Conservation (phyloP, 108 stramenopile genomes). For the Nannochloropsis oceanica region DNA sequence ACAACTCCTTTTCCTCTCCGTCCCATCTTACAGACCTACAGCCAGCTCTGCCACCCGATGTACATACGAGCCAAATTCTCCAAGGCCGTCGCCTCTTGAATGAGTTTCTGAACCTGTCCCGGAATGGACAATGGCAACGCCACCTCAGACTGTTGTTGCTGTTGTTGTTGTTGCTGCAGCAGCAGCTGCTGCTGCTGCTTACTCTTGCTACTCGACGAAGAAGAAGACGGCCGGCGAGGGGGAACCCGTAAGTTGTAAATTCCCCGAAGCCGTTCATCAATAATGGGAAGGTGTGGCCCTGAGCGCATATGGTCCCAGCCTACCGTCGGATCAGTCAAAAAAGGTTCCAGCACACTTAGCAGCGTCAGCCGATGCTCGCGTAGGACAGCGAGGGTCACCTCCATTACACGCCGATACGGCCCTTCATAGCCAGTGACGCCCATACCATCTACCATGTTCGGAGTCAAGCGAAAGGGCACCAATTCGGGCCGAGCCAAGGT, state of each 20-base stretch:
- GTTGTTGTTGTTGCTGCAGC: constrained; percentile 11
- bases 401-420: constrained; percentile 55
- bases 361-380: constrained; percentile 80
- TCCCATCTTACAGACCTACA: background rate
- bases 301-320: constrained; percentile 30
- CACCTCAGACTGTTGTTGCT: background rate
- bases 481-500: constrained; percentile 74
- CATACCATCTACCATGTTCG: constrained; percentile 94
- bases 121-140: constrained; percentile 43
- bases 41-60: constrained; percentile 43
- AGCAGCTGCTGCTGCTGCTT: background rate
- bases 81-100: constrained; percentile 42
- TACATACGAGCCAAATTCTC: constrained; percentile 44
- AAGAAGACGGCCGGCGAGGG: background rate
- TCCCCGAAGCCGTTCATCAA: constrained; percentile 37
- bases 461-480: constrained; percentile 93
- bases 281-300: constrained; percentile 30
- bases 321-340: constrained; percentile 51
- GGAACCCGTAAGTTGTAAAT: constrained; percentile 29
- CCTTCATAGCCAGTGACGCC: constrained; percentile 79
- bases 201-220: background rate
- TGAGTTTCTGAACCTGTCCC: constrained; percentile 46
- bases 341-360: constrained; percentile 89
- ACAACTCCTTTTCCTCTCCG: background rate
- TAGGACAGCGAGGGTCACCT: constrained; percentile 61